Base-by-base conservation (phyloP, 2,329 filamentous ascomycete species). In the Epichloe coenophiala region DNA sequence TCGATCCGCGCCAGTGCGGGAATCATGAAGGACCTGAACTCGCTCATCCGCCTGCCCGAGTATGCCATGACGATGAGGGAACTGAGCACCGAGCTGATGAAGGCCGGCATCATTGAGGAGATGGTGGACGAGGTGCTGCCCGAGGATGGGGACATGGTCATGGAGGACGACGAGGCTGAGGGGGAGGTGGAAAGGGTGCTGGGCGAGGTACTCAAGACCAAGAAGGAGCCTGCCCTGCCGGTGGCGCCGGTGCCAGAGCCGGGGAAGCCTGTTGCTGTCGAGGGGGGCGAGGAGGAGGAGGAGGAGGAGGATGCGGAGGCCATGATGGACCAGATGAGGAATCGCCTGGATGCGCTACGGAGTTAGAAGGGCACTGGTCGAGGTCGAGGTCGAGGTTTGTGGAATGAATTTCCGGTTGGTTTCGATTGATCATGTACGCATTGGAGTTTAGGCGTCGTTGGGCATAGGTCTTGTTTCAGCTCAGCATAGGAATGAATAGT, bases 21-120 rank as follows among this genome's bases (percentile, higher is more conserved):
- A 43, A 90, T 98, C 59, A 97, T 98, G 93, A 91, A 90, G 69
- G 89, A 97, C 65, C 88, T 98, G 53, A 97, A 97, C 67, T 78
- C 76, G 15, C 74, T 97, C 27, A 81, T 96, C 47, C 77, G 84
- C 31, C 69, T 98, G 59, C 93, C 93, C 11, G 86, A 95, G 57
- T 73, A 97, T 54, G 88, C 84, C 19, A 82, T 79, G 13, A 96
- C 90, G 8, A 97, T 97, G 91, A 76, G 82, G 55, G 88, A 95
- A 66, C 72, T 97, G 47, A 85, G 83, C 60, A 76, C 84, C 52
- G 93, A 97, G 74, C 70, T 97, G 58, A 86, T 95, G 67, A 94
- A 89, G 71, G 91, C 93, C 2, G 93, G 91, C 15, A 91, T 98
- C 57, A 95, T 97, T 54, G 91, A 97, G 73, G 93, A 98, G 72